Conservation (phyloP, 768 basidiomycete species). For the Boletus barrowsii region DNA sequence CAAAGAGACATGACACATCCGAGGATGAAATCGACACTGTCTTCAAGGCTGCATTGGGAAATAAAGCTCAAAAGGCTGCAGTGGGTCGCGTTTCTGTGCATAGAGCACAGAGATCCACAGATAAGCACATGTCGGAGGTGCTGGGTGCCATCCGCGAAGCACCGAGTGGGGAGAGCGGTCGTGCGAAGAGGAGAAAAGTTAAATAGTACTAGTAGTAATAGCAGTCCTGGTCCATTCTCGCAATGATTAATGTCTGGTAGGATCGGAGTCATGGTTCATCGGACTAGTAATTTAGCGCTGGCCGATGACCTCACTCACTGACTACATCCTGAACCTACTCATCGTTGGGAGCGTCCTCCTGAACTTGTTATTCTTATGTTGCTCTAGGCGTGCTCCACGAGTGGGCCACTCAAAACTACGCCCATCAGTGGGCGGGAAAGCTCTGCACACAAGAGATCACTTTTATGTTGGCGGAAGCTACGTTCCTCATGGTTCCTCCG, state of each 20-base stretch:
- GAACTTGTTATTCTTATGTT: slow-evolving; percentile 17
- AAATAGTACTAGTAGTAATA: neutral
- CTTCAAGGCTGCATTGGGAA: slow-evolving; percentile 58
- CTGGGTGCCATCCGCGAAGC: slow-evolving; percentile 59
- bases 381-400: neutral
- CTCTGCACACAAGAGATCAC: slow-evolving; percentile 44
- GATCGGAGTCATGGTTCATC: too few relatives aligned
- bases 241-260: too few relatives aligned
- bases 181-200: slow-evolving; percentile 32
- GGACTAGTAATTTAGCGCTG: neutral
- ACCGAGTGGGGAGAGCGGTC: slow-evolving; percentile 44
- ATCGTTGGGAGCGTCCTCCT: slow-evolving; percentile 14
- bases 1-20: slow-evolving; percentile 44
- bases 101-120: slow-evolving; percentile 19
- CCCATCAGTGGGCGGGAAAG: slow-evolving; percentile 17
- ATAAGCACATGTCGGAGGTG: slow-evolving; percentile 46
- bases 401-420: neutral
- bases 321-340: slow-evolving; percentile 5
- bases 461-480: slow-evolving; percentile 50
- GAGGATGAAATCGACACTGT: slow-evolving; percentile 76
- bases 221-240: neutral
- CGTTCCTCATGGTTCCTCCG: slow-evolving; percentile 32
- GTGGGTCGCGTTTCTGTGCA: slow-evolving; percentile 27
- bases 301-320: slow-evolving; percentile 8
- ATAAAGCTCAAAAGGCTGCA: slow-evolving; percentile 55